Evolutionary conservation across 2,329 filamentous ascomycete species (phyloP), one percentile per base, ranked within the genome.

Genomic region (Phoma sp.): DNA sequence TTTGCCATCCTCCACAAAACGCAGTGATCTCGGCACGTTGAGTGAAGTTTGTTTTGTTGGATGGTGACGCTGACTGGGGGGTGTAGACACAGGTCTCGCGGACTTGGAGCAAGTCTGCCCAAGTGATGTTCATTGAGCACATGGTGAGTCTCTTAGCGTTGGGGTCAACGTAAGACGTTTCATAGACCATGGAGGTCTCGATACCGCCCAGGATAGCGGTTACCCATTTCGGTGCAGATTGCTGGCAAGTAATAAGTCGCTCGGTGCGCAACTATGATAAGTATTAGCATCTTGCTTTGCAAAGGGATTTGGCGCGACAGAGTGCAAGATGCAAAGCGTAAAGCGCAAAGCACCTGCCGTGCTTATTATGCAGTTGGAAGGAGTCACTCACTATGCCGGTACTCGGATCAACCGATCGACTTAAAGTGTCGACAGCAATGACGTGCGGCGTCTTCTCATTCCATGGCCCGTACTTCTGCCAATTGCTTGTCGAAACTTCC

Each of bases 361-460:
- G 44, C 37, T 45, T 33, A 23, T 41, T 50, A 55, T 52, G 52
- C 57, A 57, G 59, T 32, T 7, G 44, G 47, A 46, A 39, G 59
- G 45, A 18, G 18, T 18, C 47, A 79, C 85, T 77, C 76, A 88
- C 85, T 66, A 91, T 89, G 68, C 87, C 86, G 36, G 87, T 89
- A 10, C 71, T 66, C 6, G 84, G 75, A 68, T 90, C 86, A 35
- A 90, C 79, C 8, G 75, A 75, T 60, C 95, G 90, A 47, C 87
- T 89, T 67, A 99, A 78, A 11, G 93, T 98, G 79, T 99, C 95
- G 70, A 98, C 95, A 64, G 91, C 93, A 63, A 96, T 87, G 64
- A 99, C 95, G 77, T 99, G 95, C 36, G 92, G 91, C n/a, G 90
- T 93, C 79, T 96, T 95, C 76, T 97, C 90, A 81, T 99, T 99